Evolutionary conservation across 129 eudicot species (phyloP).

Genomic region (Logfia minima): DNA sequence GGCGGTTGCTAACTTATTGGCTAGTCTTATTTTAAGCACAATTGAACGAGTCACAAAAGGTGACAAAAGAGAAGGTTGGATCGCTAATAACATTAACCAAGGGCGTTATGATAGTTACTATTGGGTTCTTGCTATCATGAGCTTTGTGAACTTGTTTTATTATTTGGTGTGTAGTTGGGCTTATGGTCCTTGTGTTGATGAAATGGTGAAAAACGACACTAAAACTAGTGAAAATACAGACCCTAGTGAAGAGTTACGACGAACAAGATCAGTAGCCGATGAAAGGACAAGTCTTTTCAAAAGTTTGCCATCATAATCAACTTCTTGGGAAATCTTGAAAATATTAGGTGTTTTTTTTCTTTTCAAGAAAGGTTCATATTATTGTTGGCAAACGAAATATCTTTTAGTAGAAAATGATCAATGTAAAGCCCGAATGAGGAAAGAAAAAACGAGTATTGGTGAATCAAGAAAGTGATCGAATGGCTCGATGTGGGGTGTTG

Average conservation of each 20-base stretch:
- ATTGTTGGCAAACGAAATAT: neutral
- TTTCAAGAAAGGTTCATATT: conserved; percentile 28
- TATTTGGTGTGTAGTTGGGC: conserved; percentile 44
- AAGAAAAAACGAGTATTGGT: conserved; percentile 22
- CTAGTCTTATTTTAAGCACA: conserved; percentile 41
- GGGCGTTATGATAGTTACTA: conserved; percentile 55
- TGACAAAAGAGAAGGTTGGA: conserved; percentile 47
- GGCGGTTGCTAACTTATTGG: conserved; percentile 47
- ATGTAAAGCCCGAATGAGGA: conserved; percentile 11
- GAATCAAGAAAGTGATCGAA: conserved; percentile 24
- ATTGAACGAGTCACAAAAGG: conserved; percentile 33
- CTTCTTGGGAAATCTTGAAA: conserved; percentile 28
- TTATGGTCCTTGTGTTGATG: conserved; percentile 51
- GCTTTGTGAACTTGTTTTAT: conserved; percentile 46
- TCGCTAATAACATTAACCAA: conserved; percentile 44
- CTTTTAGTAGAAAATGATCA: conserved; percentile 16
- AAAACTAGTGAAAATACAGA: conserved; percentile 12
- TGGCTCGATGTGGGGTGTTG: conserved; percentile 32
- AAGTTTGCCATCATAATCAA: conserved; percentile 34
- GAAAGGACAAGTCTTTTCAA: conserved; percentile 41
- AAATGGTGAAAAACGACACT: conserved; percentile 21
- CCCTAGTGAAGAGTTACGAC: conserved; percentile 25
- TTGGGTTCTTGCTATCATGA: conserved; percentile 52
- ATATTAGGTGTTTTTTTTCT: conserved; percentile 8
- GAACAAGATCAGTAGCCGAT: conserved; percentile 33